These are phyloP conservation scores for Lepidium didymum DNA, from an alignment of 345 rosid species.

Conservation along the genomic window DNA sequence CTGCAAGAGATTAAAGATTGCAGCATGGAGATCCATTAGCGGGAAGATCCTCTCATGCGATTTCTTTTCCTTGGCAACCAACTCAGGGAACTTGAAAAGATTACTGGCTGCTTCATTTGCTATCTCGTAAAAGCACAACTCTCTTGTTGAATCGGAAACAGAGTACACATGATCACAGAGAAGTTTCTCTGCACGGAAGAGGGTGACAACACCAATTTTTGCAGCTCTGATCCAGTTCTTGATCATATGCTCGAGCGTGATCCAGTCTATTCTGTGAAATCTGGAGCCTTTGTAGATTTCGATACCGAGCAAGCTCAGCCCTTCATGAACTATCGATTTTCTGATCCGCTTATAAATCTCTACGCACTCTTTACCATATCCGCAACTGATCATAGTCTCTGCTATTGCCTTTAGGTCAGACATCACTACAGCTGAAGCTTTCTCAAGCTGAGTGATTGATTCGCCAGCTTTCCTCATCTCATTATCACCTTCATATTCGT, in stretches of 20 bases:
- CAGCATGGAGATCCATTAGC: conserved; percentile 55
- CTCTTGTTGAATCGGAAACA: conserved; percentile 39
- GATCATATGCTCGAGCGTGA: conserved; percentile 42
- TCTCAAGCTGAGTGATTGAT: conserved; percentile 35
- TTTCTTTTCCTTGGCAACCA: conserved; percentile 52
- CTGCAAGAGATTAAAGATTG: conserved; percentile 51
- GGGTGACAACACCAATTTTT: conserved; percentile 47
- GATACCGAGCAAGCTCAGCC: conserved; percentile 51
- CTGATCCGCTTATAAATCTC: conserved; percentile 46
- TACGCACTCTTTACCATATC: conserved; percentile 71
- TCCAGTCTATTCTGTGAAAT: conserved; percentile 51
- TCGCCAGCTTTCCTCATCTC: conserved; percentile 32
- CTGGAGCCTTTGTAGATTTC: conserved; percentile 38
- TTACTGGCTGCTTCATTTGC: conserved; percentile 50
- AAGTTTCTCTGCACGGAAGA: conserved; percentile 58
- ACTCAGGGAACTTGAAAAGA: conserved; percentile 67
- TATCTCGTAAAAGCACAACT: conserved; percentile 65
- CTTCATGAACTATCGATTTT: conserved; percentile 62
- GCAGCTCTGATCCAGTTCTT: conserved; percentile 63
- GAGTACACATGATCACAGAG: conserved; percentile 68
- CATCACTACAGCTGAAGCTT: conserved; percentile 38
- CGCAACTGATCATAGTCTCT: conserved; percentile 65
- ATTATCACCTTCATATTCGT: conserved; percentile 24
- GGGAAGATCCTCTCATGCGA: conserved; percentile 49
- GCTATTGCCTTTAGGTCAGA: conserved; percentile 60